Conservation (phyloP, 2,329 filamentous ascomycete species). For the Fusarium fujikuroi region DNA sequence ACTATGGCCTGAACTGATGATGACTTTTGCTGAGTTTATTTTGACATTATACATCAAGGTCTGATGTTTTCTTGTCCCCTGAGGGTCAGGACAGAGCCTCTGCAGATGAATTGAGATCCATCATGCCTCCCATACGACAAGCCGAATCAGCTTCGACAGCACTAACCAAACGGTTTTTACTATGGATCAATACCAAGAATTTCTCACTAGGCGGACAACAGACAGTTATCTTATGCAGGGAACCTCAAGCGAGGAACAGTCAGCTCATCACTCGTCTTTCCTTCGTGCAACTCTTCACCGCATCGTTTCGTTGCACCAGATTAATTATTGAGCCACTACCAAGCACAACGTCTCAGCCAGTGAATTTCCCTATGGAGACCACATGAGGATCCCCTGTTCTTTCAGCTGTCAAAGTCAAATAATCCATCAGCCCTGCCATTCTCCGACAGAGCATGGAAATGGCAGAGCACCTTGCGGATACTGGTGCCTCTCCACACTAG, state of each 20-base stretch:
- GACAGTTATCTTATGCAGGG: constrained; percentile 17
- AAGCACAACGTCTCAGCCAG: constrained; percentile 7
- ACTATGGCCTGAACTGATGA: too few species aligned
- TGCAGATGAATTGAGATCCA: constrained; percentile 13
- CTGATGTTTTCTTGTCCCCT: too few species aligned
- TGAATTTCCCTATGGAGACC: constrained; percentile 3
- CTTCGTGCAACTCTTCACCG: constrained; percentile 31
- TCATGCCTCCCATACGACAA: constrained; percentile 12
- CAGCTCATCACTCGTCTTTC: constrained; percentile 7
- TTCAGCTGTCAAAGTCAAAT: constrained; percentile 12
- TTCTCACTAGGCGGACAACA: neutral
- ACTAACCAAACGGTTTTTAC: constrained; percentile 6
- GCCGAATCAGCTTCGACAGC: constrained; percentile 14
- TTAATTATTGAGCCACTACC: constrained; percentile 11
- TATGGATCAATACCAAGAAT: constrained; percentile 2
- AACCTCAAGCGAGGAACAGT: constrained; percentile 25
- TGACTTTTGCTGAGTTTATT: too few species aligned
- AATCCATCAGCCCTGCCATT: constrained; percentile 4
- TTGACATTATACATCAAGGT: too few species aligned
- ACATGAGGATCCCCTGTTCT: constrained; percentile 23
- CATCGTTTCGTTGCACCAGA: constrained; percentile 31
- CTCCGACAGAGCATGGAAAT: neutral
- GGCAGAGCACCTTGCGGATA: neutral
- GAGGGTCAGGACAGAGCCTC: constrained; percentile 33
- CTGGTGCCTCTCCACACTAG: neutral